Percentiles rank a stretch among this genome's conserved stretches.
Evolutionary conservation across 768 basidiomycete genomes (phyloP).

Genomic region (Russula emetica): DNA sequence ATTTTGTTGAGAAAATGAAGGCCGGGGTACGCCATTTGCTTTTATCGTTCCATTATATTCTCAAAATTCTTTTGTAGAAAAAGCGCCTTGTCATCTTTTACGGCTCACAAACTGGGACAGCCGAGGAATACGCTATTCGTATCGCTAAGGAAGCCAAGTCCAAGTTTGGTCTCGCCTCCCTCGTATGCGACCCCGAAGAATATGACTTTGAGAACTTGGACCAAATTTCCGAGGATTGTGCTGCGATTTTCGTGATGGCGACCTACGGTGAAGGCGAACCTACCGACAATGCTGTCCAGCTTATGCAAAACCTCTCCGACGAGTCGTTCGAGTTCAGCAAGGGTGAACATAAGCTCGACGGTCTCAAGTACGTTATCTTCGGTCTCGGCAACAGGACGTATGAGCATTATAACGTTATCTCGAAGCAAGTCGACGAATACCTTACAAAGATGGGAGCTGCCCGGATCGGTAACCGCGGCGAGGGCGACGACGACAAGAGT

Average conservation of each 20-base stretch:
- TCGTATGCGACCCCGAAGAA: slow-evolving; percentile 98
- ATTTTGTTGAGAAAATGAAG: slow-evolving; percentile 94
- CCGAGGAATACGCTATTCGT: slow-evolving; percentile 96
- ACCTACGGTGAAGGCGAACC: slow-evolving; percentile 99
- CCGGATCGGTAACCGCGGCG: slow-evolving; percentile 85
- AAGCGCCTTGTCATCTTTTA: slow-evolving; percentile 97
- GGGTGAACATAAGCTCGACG: slow-evolving; percentile 67
- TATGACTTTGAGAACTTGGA: slow-evolving; percentile 98
- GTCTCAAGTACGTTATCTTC: slow-evolving; percentile 93
- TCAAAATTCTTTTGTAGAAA: slow-evolving; percentile 52
- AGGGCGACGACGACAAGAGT: slow-evolving; percentile 98
- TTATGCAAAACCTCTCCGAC: slow-evolving; percentile 90
- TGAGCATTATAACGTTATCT: slow-evolving; percentile 94
- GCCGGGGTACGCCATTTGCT: slow-evolving; percentile 60
- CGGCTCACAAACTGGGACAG: slow-evolving; percentile 97
- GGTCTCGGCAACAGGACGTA: slow-evolving; percentile 91
- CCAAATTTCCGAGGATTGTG: slow-evolving; percentile 78
- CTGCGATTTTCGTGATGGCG: slow-evolving; percentile 93
- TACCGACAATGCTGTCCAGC: slow-evolving; percentile 93
- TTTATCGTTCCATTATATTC: slow-evolving; percentile 14
- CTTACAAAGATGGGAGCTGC: slow-evolving; percentile 76
- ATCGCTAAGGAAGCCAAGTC: slow-evolving; percentile 97
- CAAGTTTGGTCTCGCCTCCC: slow-evolving; percentile 90
- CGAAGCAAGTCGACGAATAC: slow-evolving; percentile 67
- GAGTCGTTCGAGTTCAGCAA: slow-evolving; percentile 83